Evolutionary conservation across 371 early-diverging fungal genomes (phyloP).

Genomic region (Entomophthora muscae): DNA sequence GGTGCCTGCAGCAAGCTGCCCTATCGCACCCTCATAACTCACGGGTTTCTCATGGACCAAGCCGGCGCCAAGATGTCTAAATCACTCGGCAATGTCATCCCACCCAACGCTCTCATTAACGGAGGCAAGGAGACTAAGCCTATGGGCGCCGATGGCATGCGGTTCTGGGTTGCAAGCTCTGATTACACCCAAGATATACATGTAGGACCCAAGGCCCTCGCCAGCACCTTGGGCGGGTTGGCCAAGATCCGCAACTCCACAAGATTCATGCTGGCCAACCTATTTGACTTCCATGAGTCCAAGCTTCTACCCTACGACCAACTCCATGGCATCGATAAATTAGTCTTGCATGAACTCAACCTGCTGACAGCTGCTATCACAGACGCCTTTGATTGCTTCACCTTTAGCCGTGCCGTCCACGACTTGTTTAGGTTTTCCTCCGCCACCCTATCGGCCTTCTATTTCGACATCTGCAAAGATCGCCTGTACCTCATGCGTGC

Average conservation of each 20-base stretch:
- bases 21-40: constrained; percentile 69
- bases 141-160: constrained; percentile 67
- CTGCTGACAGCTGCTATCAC: constrained; percentile 33
- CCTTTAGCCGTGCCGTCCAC: constrained; percentile 48
- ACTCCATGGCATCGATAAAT: constrained; percentile 41
- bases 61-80: constrained; percentile 89
- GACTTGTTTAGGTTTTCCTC: constrained; percentile 46
- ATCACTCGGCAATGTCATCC: constrained; percentile 78
- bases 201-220: constrained; percentile 39
- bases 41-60: constrained; percentile 86
- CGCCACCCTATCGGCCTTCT: constrained; percentile 54
- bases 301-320: constrained; percentile 29
- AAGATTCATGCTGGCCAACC: constrained; percentile 65
- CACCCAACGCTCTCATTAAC: constrained; percentile 43
- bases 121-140: constrained; percentile 40
- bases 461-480: constrained; percentile 73
- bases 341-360: constrained; percentile 43
- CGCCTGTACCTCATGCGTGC: constrained; percentile 44
- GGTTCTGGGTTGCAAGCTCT: constrained; percentile 69
- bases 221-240: constrained; percentile 35
- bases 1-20: constrained; percentile 62
- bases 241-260: constrained; percentile 64
- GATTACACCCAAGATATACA: constrained; percentile 65
- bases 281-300: constrained; percentile 33
- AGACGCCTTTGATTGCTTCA: constrained; percentile 35